Percentiles rank a stretch among this genome's conserved stretches.
These are phyloP conservation scores for Salvia splendens DNA, from an alignment of 257 asterid species.

Conservation along the genomic window DNA sequence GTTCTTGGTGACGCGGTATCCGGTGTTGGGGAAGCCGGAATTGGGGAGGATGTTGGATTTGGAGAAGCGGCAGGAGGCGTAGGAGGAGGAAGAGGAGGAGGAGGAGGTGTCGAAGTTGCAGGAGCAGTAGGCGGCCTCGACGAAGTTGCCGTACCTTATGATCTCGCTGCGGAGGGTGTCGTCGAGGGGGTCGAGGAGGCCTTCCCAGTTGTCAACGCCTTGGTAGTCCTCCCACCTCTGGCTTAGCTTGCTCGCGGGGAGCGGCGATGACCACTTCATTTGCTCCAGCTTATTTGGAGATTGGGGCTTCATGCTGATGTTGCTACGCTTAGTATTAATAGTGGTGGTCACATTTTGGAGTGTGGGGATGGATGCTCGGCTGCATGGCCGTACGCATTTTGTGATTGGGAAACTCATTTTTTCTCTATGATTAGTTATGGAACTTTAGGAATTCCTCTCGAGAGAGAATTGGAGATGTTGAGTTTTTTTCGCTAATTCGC, in stretches of 20 bases:
- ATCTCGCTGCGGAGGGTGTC: constrained; percentile 67
- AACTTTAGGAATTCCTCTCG: no score
- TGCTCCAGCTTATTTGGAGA: not conserved
- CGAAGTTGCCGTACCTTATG: constrained; percentile 67
- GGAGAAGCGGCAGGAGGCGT: constrained; percentile 51
- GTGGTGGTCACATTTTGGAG: constrained; percentile 24
- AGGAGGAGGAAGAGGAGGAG: constrained; percentile 32
- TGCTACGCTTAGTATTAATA: not conserved
- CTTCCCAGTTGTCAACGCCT: constrained; percentile 73
- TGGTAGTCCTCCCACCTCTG: constrained; percentile 73
- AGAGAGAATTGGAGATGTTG: no score
- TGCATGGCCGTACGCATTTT: constrained; percentile 49
- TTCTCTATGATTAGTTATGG: no score
- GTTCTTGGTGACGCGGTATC: constrained; percentile 62
- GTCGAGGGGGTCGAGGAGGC: constrained; percentile 81
- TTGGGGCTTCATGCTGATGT: constrained; percentile 16
- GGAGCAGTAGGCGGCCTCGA: constrained; percentile 70
- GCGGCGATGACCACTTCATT: not conserved
- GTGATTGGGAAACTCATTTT: constrained; percentile 42
- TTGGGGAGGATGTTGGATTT: constrained; percentile 41
- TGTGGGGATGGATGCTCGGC: constrained; percentile 5
- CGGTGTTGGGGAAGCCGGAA: constrained; percentile 48
- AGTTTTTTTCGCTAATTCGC: no score
- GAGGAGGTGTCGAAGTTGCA: constrained; percentile 66
- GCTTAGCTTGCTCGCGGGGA: constrained; percentile 19